phyloP scores from a whole-genome alignment of 257 asterid species.

The Solanum chilense region DNA sequence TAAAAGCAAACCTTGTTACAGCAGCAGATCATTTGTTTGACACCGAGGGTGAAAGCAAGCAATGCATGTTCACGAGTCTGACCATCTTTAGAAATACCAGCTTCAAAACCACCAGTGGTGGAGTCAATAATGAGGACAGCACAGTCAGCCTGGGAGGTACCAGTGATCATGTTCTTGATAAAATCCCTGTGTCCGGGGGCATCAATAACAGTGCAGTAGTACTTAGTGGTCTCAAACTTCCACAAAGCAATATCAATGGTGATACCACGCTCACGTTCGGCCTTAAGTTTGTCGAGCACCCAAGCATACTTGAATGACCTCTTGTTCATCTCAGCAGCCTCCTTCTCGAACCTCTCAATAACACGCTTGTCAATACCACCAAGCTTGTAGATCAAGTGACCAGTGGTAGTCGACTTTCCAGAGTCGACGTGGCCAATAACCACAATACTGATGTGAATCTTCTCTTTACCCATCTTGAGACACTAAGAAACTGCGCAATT shows the following conservation, averaged over 20 bases:
- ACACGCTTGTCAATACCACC: slow-evolving; percentile 88
- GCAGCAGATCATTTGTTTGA: slow-evolving; percentile 75
- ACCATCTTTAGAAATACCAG: slow-evolving; percentile 79
- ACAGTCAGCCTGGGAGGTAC: slow-evolving; percentile 84
- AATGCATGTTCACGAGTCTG: slow-evolving; percentile 85
- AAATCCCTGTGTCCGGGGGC: slow-evolving; percentile 87
- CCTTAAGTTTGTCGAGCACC: slow-evolving; percentile 89
- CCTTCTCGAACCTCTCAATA: slow-evolving; percentile 81
- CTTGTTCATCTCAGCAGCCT: slow-evolving; percentile 85
- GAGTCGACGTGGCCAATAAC: slow-evolving; percentile 45
- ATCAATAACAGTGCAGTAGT: slow-evolving; percentile 83
- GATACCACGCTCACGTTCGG: slow-evolving; percentile 86
- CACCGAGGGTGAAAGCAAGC: slow-evolving; percentile 79
- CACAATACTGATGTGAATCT: slow-evolving; percentile 34
- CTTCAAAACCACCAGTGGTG: slow-evolving; percentile 86
- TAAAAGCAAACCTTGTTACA: slow-evolving; percentile 47
- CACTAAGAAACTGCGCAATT: not conserved
- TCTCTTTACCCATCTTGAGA: slow-evolving; percentile 22
- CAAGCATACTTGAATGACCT: slow-evolving; percentile 86
- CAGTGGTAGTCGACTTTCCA: slow-evolving; percentile 38
- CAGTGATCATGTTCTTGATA: slow-evolving; percentile 78
- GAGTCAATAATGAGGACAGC: slow-evolving; percentile 77
- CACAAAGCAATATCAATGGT: slow-evolving; percentile 80
- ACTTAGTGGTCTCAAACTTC: slow-evolving; percentile 82
- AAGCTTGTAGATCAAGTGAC: slow-evolving; percentile 66